Percentiles rank a stretch among this genome's conserved stretches.
Evolutionary conservation across 1,139 yeast species (phyloP).

Genomic region (Candida tropicalis): DNA sequence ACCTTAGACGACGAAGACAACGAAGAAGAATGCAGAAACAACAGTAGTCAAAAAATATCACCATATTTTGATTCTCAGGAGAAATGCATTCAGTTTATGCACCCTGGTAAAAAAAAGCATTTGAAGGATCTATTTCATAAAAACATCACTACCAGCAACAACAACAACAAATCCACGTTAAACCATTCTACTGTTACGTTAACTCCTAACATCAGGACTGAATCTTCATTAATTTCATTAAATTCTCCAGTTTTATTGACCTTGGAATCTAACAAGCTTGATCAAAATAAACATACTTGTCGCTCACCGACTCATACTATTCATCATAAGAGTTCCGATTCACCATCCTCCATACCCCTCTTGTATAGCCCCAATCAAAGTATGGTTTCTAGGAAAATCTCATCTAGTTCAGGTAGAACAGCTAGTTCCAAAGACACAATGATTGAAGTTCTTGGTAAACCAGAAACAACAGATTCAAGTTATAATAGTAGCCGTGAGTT

Average conservation of each 20-base stretch:
- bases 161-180: background rate
- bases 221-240: background rate
- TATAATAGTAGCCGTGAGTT: constrained; percentile 4
- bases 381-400: constrained; percentile 3
- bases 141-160: background rate
- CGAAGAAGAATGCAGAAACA: constrained; percentile 1
- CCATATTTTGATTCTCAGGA: background rate
- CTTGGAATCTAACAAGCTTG: background rate
- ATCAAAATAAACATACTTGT: background rate
- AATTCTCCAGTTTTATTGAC: background rate
- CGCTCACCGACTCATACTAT: background rate
- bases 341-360: background rate
- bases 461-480: constrained; percentile 5
- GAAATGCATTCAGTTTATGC: constrained; percentile 2
- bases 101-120: background rate
- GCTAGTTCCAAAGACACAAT: constrained; percentile 5
- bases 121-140: constrained; percentile 6
- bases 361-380: background rate
- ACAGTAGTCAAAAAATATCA: background rate
- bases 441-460: constrained; percentile 7
- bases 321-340: background rate
- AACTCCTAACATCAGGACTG: background rate
- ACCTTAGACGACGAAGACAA: constrained; percentile 5
- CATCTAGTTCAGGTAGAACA: constrained; percentile 5
- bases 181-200: background rate